These are phyloP conservation scores for Pyrenophora seminiperda DNA, from an alignment of 2,329 filamentous ascomycete species.

Conservation along the genomic window DNA sequence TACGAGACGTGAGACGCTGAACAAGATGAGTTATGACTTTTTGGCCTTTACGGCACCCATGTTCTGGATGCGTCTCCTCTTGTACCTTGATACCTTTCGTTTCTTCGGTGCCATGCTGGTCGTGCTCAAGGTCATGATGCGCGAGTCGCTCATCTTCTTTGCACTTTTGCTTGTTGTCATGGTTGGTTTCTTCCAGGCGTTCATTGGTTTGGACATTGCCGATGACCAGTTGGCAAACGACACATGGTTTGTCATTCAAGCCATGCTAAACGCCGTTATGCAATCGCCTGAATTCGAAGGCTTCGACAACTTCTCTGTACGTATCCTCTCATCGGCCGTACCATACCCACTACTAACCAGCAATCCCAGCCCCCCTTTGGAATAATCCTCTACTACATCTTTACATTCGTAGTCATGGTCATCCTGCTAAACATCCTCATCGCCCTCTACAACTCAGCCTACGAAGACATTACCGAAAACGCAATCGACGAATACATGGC, in stretches of 20 bases:
- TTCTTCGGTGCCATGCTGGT: constrained; percentile 99
- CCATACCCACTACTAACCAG: constrained; percentile 7
- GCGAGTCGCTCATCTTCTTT: constrained; percentile 89
- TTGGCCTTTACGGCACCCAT: constrained; percentile 90
- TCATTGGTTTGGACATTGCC: constrained; percentile 85
- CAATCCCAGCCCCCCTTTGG: constrained; percentile 74
- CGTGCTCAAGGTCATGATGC: constrained; percentile 76
- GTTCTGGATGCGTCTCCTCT: constrained; percentile 92
- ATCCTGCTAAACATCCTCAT: constrained; percentile 95
- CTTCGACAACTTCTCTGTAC: constrained; percentile 80
- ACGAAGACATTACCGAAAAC: constrained; percentile 91
- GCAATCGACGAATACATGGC: constrained; percentile 95
- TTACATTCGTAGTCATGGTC: constrained; percentile 97
- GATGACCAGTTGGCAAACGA: constrained; percentile 70
- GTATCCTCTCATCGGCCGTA: background rate
- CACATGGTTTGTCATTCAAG: constrained; percentile 73
- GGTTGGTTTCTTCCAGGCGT: constrained; percentile 87
- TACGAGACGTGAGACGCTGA: constrained; percentile 63
- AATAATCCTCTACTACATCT: constrained; percentile 94
- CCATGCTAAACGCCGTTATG: constrained; percentile 90
- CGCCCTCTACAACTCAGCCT: constrained; percentile 94
- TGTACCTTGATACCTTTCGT: constrained; percentile 90
- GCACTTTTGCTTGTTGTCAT: constrained; percentile 84
- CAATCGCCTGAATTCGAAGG: constrained; percentile 86
- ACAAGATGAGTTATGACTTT: constrained; percentile 89